Evolutionary conservation across 1,284 basidiomycete species (phyloP).

Genomic region (Naganishia cerealis): DNA sequence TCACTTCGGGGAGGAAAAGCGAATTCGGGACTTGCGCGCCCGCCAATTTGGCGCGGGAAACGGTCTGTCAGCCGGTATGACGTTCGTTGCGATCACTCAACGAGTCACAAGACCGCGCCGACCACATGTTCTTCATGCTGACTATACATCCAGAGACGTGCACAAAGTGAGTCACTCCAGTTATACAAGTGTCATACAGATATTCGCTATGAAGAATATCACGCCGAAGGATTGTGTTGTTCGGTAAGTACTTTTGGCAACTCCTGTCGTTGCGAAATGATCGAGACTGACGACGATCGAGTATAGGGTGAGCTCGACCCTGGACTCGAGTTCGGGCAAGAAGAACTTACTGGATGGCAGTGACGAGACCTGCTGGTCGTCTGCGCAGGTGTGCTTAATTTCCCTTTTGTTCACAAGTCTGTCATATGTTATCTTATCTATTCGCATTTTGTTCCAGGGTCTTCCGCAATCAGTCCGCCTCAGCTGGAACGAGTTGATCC

Average conservation of each 20-base stretch:
- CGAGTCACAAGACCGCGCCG: too few species aligned
- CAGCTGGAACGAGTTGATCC: constrained; percentile 43
- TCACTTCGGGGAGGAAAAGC: too few species aligned
- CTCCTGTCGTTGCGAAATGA: background rate
- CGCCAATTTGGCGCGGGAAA: too few species aligned
- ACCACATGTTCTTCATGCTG: too few species aligned
- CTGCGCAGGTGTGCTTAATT: constrained; percentile 22
- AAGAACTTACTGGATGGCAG: constrained; percentile 35
- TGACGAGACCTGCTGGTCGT: constrained; percentile 35
- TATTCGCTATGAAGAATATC: constrained; percentile 15
- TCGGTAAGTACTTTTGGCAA: background rate
- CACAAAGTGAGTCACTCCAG: too few species aligned
- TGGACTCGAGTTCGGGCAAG: constrained; percentile 32
- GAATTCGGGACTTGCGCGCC: too few species aligned
- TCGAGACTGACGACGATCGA: background rate
- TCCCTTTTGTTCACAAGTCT: background rate
- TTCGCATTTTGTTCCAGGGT: constrained; percentile 28
- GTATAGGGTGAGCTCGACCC: constrained; percentile 32
- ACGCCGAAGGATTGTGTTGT: constrained; percentile 15
- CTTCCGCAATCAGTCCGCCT: constrained; percentile 47
- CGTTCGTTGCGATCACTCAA: too few species aligned
- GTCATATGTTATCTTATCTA: background rate
- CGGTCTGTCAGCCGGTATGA: too few species aligned
- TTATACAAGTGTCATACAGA: background rate
- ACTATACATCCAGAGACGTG: too few species aligned